These are phyloP conservation scores for Neurospora sp. DNA, from an alignment of 495 filamentous ascomycete genomes.

Conservation along the genomic window DNA sequence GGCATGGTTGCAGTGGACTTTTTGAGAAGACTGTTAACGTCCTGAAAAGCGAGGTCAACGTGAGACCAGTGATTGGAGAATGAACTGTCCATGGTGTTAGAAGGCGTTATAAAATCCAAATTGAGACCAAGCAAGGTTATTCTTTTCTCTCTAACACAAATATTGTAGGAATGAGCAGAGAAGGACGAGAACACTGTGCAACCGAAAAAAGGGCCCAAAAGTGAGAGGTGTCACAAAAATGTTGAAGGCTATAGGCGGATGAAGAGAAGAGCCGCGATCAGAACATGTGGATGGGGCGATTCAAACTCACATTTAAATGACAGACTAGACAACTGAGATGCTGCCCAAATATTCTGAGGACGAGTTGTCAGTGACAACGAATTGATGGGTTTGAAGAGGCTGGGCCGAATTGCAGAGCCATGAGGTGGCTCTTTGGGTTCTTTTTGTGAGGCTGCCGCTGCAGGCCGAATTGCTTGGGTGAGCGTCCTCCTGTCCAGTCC, in stretches of 20 bases:
- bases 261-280: neutral
- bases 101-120: neutral
- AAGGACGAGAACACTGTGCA: neutral
- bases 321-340: neutral
- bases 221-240: neutral
- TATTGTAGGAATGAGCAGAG: neutral
- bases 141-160: neutral
- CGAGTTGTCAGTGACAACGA: neutral
- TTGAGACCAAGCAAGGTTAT: neutral
- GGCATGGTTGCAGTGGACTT: conserved; percentile 9
- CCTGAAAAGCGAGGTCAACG: neutral
- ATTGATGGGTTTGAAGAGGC: neutral
- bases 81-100: neutral
- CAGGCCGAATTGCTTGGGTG: neutral
- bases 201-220: neutral
- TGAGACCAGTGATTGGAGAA: neutral
- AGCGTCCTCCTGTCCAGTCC: neutral
- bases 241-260: neutral
- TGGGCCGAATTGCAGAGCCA: neutral
- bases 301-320: neutral
- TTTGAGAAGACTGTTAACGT: neutral
- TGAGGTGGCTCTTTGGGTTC: neutral
- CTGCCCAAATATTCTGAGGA: neutral
- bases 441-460: neutral
- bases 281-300: neutral